Conservation (phyloP, 106 monocot genomes). For the Platanthera guangdongensis region DNA sequence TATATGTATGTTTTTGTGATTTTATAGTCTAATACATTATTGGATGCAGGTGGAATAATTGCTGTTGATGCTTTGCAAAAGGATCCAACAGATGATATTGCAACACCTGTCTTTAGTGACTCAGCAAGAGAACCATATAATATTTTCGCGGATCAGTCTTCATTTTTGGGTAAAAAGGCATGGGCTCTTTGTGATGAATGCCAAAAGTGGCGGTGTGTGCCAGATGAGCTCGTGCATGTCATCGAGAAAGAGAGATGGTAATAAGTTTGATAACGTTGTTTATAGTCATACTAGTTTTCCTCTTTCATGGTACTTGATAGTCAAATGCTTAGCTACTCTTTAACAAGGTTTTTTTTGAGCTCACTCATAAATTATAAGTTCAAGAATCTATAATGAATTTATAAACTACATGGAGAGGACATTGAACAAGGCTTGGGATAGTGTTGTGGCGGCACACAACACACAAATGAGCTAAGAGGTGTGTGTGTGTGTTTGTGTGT, state of each 20-base stretch:
- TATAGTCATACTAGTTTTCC: background rate
- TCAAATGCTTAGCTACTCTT: background rate
- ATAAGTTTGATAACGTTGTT: slow-evolving; percentile 7
- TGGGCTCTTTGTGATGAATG: slow-evolving; percentile 95
- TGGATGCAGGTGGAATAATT: slow-evolving; percentile 15
- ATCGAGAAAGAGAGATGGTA: slow-evolving; percentile 88
- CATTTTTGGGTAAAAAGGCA: slow-evolving; percentile 35
- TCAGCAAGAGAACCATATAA: slow-evolving; percentile 12
- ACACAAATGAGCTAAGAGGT: too few species aligned
- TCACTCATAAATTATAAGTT: background rate
- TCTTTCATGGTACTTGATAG: background rate
- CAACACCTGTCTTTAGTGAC: slow-evolving; percentile 12
- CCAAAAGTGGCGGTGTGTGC: slow-evolving; percentile 84
- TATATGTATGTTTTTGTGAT: background rate
- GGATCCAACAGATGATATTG: slow-evolving; percentile 12
- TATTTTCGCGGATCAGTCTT: slow-evolving; percentile 18
- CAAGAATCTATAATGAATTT: too few species aligned
- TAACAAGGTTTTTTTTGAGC: background rate
- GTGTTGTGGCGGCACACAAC: too few species aligned
- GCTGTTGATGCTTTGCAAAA: slow-evolving; percentile 13
- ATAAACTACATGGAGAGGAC: too few species aligned
- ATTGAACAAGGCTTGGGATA: too few species aligned
- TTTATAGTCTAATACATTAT: background rate
- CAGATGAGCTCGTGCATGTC: slow-evolving; percentile 60
- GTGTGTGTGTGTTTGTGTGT: too few species aligned